These are phyloP conservation scores for Candida sanyaensis DNA, from an alignment of 1,139 yeast genomes.

Conservation along the genomic window DNA sequence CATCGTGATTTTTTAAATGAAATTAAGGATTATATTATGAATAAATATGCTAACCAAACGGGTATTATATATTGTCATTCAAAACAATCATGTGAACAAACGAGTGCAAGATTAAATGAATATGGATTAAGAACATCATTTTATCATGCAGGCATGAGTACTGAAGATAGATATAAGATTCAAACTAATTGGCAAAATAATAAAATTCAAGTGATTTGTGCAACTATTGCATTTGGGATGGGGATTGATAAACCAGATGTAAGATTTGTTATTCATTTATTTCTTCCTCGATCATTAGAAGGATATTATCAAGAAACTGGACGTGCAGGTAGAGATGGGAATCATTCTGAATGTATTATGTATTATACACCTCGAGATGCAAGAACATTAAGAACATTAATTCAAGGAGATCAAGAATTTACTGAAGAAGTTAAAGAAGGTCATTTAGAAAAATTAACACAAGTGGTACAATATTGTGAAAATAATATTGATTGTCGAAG, in stretches of 20 bases:
- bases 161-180: constrained; percentile 68
- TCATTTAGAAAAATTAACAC: constrained; percentile 74
- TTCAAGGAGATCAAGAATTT: constrained; percentile 72
- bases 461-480: constrained; percentile 90
- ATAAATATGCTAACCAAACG: constrained; percentile 57
- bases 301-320: constrained; percentile 99
- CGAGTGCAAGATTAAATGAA: constrained; percentile 59
- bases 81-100: constrained; percentile 82
- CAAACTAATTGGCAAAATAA: constrained; percentile 86
- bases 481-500: constrained; percentile 90
- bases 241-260: constrained; percentile 98
- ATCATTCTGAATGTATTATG: constrained; percentile 76
- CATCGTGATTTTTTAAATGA: constrained; percentile 58
- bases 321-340: constrained; percentile 97
- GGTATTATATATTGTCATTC: constrained; percentile 96
- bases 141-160: constrained; percentile 93
- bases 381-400: constrained; percentile 69
- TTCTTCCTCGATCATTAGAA: constrained; percentile 88
- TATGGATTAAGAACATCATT: constrained; percentile 69
- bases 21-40: constrained; percentile 56
- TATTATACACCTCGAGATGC: constrained; percentile 81
- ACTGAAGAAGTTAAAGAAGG: constrained; percentile 69
- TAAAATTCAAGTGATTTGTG: constrained; percentile 76
- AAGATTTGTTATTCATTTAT: constrained; percentile 83
- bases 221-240: constrained; percentile 98